A percentile compares a stretch with the other conserved stretches of the same genome.
Conservation (phyloP, 306 rosid genomes). For the Myrica gale region DNA sequence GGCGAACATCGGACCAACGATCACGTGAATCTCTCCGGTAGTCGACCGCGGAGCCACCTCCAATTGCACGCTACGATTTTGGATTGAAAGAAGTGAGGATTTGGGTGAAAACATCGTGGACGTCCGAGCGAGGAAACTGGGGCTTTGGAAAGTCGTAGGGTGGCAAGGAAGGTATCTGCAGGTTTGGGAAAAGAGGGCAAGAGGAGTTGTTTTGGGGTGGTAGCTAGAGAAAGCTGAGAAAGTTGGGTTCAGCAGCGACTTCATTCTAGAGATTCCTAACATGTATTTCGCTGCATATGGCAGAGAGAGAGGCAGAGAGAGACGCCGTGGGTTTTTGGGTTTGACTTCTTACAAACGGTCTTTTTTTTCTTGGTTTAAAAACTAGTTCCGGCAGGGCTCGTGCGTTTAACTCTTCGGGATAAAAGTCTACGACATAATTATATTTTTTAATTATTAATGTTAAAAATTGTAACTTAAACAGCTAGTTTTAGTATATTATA, state of each 20-base stretch:
- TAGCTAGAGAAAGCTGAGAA: conserved; percentile 41
- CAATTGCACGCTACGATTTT: conserved; percentile 35
- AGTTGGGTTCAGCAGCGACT: conserved; percentile 49
- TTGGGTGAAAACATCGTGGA: conserved; percentile 32
- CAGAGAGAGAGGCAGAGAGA: background rate
- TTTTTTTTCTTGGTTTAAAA: no score
- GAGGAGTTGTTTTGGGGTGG: conserved; percentile 39
- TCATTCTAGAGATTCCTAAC: conserved; percentile 49
- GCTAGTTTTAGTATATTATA: no score
- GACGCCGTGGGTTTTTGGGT: conserved; percentile 44
- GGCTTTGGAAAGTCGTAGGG: conserved; percentile 21
- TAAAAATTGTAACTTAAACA: no score
- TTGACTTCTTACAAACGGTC: background rate
- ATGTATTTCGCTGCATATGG: conserved; percentile 7
- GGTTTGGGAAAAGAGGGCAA: conserved; percentile 35
- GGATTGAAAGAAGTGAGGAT: conserved; percentile 26
- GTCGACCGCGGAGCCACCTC: conserved; percentile 34
- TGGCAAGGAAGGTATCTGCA: conserved; percentile 22
- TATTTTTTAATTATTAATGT: no score
- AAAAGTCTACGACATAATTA: no score
- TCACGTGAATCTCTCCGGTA: conserved; percentile 79
- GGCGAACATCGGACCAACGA: conserved; percentile 93
- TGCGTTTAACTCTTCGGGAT: no score
- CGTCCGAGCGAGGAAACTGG: conserved; percentile 34
- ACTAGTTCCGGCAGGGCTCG: no score